phyloP scores from a whole-genome alignment of 257 asterid species.

The Jacaranda copaia region DNA sequence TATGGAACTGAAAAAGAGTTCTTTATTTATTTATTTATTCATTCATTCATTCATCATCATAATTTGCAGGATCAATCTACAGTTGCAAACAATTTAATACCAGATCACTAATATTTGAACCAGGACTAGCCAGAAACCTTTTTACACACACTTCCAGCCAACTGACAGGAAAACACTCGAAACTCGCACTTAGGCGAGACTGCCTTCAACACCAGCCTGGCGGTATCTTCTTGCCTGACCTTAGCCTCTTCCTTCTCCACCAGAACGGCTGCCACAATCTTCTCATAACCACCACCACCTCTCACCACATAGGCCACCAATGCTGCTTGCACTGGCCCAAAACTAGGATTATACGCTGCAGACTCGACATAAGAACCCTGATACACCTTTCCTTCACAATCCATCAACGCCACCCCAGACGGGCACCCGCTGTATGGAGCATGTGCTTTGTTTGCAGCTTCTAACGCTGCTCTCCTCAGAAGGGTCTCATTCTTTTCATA shows the following conservation, averaged over 20 bases:
- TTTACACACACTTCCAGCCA: conserved; percentile 38
- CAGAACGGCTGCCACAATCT: conserved; percentile 81
- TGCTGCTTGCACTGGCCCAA: conserved; percentile 90
- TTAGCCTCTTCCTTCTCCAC: conserved; percentile 73
- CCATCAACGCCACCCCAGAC: conserved; percentile 89
- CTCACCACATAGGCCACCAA: conserved; percentile 72
- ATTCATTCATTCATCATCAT: conserved; percentile 38
- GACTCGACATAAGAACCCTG: conserved; percentile 82
- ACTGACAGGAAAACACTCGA: conserved; percentile 54
- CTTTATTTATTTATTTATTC: conserved; percentile 40
- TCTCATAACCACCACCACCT: conserved; percentile 77
- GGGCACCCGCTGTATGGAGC: conserved; percentile 89
- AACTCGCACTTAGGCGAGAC: conserved; percentile 73
- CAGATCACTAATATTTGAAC: conserved; percentile 23
- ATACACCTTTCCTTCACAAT: conserved; percentile 72
- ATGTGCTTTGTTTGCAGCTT: conserved; percentile 83
- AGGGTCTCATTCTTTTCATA: conserved; percentile 30
- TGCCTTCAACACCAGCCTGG: conserved; percentile 64
- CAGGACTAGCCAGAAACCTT: conserved; percentile 34
- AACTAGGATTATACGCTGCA: conserved; percentile 89
- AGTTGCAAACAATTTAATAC: conserved; percentile 38
- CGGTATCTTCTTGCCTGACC: conserved; percentile 75
- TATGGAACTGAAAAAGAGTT: background rate
- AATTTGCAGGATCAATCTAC: conserved; percentile 43
- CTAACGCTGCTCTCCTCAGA: conserved; percentile 58